Evolutionary conservation across 1,284 basidiomycete genomes (phyloP), one percentile per base, ranked within the genome.

Genomic region (Cutaneotrichosporon cavernicola): DNA sequence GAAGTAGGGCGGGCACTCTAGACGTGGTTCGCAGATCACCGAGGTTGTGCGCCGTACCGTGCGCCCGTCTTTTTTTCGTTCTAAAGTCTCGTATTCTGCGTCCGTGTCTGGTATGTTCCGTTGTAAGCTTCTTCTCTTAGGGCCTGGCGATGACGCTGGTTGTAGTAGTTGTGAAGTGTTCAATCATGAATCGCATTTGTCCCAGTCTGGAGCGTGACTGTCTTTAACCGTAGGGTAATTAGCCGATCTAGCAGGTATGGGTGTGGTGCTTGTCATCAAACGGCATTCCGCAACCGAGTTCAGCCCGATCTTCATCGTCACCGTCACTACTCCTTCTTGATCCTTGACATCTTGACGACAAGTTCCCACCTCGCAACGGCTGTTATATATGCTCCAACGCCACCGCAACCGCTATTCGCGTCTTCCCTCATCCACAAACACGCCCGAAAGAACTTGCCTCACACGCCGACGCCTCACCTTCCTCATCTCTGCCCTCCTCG

Each of bases 381-480:
- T 31, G 34, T 6, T 18, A 18, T 18, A 18, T 18, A 53, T 53
- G 51, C 51, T 53, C 26, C 30, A 53, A 13, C 51, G 51, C 11
- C 51, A 53, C 14, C 51, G 51, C 9, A 53, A 53, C 51, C 51
- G 30, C 13, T 53, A 53, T 14, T 31, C 26, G 30, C 51, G 51
- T n/a, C 14, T 34, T 18, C 51, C 51, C 31, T 16, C 51, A 30
- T 30, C 51, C 7, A n/a, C 51, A 18, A 13, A 30, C 10, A n/a
- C 31, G 9, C 30, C 18, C 1, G 11, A 31, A 2, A 4, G 13
- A 10, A 9, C 51, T 7, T 13, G 55, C 38, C 13, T 16, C 36
- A 26, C 14, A 10, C 55, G 22, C 55, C 55, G 55, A 26, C 55
- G 55, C 55, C 9, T 30, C 55, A 2, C 43, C 38, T 18, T 40